phyloP scores from a whole-genome alignment of 2,329 filamentous ascomycete species.

The Xylaria polymorpha region DNA sequence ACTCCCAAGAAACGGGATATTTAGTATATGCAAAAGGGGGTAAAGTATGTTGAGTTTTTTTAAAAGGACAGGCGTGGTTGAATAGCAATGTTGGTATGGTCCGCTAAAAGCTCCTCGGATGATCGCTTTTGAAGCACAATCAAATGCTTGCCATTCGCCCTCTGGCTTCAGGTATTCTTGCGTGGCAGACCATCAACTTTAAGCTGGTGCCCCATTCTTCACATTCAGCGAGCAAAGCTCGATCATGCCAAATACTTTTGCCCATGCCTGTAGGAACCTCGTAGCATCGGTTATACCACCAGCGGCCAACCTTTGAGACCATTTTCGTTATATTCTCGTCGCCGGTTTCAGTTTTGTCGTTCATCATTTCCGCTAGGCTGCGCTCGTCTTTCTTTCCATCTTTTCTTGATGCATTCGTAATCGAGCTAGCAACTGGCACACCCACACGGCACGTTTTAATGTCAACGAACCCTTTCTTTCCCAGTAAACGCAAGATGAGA shows the following conservation, averaged over 20 bases:
- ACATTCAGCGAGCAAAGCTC: constrained; percentile 81
- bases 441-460: constrained; percentile 82
- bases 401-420: constrained; percentile 48
- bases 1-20: constrained; percentile 16
- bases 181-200: constrained; percentile 91
- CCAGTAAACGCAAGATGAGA: constrained; percentile 73
- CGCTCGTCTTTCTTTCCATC: constrained; percentile 60
- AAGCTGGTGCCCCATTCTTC: constrained; percentile 88
- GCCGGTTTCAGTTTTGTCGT: constrained; percentile 73
- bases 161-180: constrained; percentile 76
- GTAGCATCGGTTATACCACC: constrained; percentile 97
- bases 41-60: neutral
- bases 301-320: constrained; percentile 89
- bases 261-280: constrained; percentile 71
- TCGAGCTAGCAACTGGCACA: constrained; percentile 73
- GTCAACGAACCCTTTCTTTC: constrained; percentile 75
- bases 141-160: constrained; percentile 62
- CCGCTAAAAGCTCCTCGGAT: neutral
- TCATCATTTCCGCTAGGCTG: constrained; percentile 77
- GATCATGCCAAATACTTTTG: constrained; percentile 82
- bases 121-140: constrained; percentile 32
- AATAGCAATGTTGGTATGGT: neutral
- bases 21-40: constrained; percentile 14
- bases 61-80: neutral
- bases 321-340: constrained; percentile 92